Evolutionary conservation across 176 grass and related monocot genomes (phyloP), one percentile per base, ranked within the genome.

Genomic region (Ampelocalamus luodianensis): DNA sequence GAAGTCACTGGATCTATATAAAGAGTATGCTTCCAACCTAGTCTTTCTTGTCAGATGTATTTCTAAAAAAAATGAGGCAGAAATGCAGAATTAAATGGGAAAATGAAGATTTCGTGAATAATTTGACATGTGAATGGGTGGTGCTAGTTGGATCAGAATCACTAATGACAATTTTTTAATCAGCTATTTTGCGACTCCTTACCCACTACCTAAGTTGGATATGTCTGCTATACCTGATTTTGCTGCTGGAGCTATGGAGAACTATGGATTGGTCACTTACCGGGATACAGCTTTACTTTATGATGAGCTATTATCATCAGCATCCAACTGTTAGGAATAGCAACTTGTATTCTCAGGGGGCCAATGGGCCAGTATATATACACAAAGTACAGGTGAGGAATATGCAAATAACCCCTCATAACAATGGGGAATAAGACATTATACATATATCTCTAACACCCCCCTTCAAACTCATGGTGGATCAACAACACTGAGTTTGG

Each of bases 221-320:
- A 98, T 98, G 96, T 79, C 94, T 74, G 96, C 91, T 63, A 93
- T 98, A 65, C 93, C 93, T 91, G 96, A 98, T 89, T 98, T 98
- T 87, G 80, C 96, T 81, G 49, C 91, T 90, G 91, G 96, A 39
- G 96, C 96, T 43, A 98, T 98, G 93, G 96, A 98, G 76, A 98
- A 98, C 88, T 98, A 92, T 83, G 96, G 96, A 44, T 89, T 98
- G 77, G 89, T 98, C 46, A 98, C 96, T 83, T 98, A 93, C 78
- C 76, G 93, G 3, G 96, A 98, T 27, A 82, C 74, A 79, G 87
- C 85, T 81, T 92, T 98, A 77, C 87, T 98, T 80, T 98, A 93
- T 84, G 96, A 95, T 66, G 93, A 93, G 20, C 68, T 49, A 69
- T 84, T 93, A n/a, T 95, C 93, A 10, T 89, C 96, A 79, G 91